A percentile compares a stretch with the other conserved stretches of the same genome.
Evolutionary conservation across 768 basidiomycete species (phyloP).

Genomic region (Neoboletus subvelutipes): DNA sequence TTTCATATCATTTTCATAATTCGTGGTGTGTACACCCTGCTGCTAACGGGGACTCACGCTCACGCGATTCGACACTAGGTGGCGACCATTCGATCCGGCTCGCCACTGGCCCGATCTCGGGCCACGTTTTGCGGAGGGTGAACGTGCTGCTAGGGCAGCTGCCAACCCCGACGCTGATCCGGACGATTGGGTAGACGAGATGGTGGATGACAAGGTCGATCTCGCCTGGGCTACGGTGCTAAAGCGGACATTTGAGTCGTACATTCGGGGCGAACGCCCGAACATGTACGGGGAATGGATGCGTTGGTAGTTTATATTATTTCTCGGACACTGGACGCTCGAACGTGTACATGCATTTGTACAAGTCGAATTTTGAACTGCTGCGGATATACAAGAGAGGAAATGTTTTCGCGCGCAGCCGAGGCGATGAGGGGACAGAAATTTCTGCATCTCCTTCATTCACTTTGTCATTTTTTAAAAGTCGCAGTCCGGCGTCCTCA

Average conservation of each 20-base stretch:
- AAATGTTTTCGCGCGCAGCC: slow-evolving; percentile 26
- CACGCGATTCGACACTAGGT: slow-evolving; percentile 51
- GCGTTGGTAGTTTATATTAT: slow-evolving; percentile 12
- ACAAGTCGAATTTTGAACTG: not conserved
- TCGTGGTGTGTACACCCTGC: slow-evolving; percentile 57
- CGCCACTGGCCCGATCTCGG: slow-evolving; percentile 94
- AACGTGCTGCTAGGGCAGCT: slow-evolving; percentile 55
- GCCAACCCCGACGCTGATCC: slow-evolving; percentile 21
- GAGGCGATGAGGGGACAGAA: slow-evolving; percentile 2
- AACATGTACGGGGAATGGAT: slow-evolving; percentile 91
- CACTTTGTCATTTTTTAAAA: slow-evolving; percentile 15
- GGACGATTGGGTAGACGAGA: slow-evolving; percentile 29
- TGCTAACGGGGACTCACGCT: not conserved
- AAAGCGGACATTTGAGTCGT: slow-evolving; percentile 93
- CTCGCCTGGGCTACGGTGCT: slow-evolving; percentile 85
- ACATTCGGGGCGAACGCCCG: slow-evolving; percentile 80
- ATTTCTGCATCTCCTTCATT: slow-evolving; percentile 13
- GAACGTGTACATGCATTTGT: not conserved
- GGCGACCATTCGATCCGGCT: slow-evolving; percentile 86
- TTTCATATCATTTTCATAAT: slow-evolving; percentile 94
- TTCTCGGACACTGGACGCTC: not conserved
- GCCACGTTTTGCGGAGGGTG: slow-evolving; percentile 68
- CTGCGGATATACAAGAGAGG: slow-evolving; percentile 28
- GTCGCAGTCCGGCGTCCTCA: slow-evolving; percentile 14
- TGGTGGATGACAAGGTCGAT: slow-evolving; percentile 60